Evolutionary conservation across 1,284 basidiomycete genomes (phyloP).

Genomic region (Cutaneotrichosporon sp.): DNA sequence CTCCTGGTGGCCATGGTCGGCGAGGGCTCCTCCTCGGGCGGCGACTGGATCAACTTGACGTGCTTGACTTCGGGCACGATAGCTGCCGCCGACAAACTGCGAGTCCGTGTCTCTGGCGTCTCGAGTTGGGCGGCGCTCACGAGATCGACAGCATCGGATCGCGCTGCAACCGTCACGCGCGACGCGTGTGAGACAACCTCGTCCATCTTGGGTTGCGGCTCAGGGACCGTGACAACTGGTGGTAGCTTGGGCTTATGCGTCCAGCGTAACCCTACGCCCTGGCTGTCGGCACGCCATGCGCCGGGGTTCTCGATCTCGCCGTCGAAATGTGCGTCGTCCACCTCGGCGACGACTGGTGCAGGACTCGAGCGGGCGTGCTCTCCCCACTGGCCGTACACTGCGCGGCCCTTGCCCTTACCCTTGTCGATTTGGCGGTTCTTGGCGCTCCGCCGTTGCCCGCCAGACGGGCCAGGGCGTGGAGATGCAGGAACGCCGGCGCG

Average conservation of each 20-base stretch:
- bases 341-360: conserved; percentile 5
- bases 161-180: neutral
- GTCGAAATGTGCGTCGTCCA: conserved; percentile 21
- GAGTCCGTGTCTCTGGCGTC: neutral
- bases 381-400: conserved; percentile 55
- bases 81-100: neutral
- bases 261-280: conserved; percentile 12
- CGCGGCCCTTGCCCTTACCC: conserved; percentile 25
- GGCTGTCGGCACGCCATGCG: conserved; percentile 14
- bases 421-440: conserved; percentile 22
- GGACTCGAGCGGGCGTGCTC: conserved; percentile 5
- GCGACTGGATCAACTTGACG: neutral
- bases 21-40: neutral
- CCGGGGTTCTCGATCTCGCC: conserved; percentile 24
- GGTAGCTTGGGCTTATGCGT: conserved; percentile 4
- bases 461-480: neutral
- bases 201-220: conserved; percentile 4
- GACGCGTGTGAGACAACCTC: neutral
- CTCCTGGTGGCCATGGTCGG: neutral
- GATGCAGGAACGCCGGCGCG: neutral
- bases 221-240: neutral
- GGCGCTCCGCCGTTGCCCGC: conserved; percentile 7
- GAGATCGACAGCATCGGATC: conserved; percentile 22
- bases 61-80: neutral
- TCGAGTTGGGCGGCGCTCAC: conserved; percentile 7